A percentile compares a stretch with the other conserved stretches of the same genome.
Evolutionary conservation across 2,329 filamentous ascomycete genomes (phyloP).

Genomic region (Blumeriella jaapii): DNA sequence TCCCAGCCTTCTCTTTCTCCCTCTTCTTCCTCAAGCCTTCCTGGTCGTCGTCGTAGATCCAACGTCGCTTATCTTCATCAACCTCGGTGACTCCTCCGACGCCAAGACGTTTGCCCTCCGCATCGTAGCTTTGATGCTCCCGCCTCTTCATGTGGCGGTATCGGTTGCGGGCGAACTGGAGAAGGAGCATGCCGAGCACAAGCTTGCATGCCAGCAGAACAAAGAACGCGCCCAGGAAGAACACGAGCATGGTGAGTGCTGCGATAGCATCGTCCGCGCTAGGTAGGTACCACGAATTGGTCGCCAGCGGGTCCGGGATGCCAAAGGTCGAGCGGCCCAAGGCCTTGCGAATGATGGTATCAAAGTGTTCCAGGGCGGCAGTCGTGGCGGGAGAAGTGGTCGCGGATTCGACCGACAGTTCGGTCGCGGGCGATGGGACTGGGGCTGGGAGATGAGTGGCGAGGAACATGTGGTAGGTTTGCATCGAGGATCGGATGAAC

Average conservation of each 20-base stretch:
- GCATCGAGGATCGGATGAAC: slow-evolving; percentile 86
- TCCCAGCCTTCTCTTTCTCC: slow-evolving; percentile 51
- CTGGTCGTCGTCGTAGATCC: slow-evolving; percentile 78
- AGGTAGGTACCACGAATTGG: slow-evolving; percentile 26
- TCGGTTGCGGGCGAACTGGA: slow-evolving; percentile 66
- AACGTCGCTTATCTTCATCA: slow-evolving; percentile 71
- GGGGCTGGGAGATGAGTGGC: slow-evolving; percentile 74
- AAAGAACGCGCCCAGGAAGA: slow-evolving; percentile 77
- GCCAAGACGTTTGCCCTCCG: slow-evolving; percentile 64
- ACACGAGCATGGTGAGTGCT: slow-evolving; percentile 67
- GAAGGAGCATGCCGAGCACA: slow-evolving; percentile 74
- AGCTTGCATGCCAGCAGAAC: slow-evolving; percentile 77
- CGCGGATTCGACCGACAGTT: slow-evolving; percentile 49
- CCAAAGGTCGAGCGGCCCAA: slow-evolving; percentile 64
- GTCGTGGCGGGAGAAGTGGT: slow-evolving; percentile 61
- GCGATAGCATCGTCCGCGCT: slow-evolving; percentile 62
- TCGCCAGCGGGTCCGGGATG: slow-evolving; percentile 24
- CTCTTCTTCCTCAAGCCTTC: slow-evolving; percentile 53
- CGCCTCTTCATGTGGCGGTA: slow-evolving; percentile 71
- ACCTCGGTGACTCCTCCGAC: slow-evolving; percentile 81
- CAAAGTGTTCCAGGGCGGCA: slow-evolving; percentile 68
- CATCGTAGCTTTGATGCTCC: slow-evolving; percentile 47
- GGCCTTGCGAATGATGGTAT: slow-evolving; percentile 64
- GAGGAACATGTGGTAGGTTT: slow-evolving; percentile 97
- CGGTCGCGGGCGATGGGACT: slow-evolving; percentile 52